Conservation (phyloP, 2,329 filamentous ascomycete species). For the Emericellopsis atlantica region DNA sequence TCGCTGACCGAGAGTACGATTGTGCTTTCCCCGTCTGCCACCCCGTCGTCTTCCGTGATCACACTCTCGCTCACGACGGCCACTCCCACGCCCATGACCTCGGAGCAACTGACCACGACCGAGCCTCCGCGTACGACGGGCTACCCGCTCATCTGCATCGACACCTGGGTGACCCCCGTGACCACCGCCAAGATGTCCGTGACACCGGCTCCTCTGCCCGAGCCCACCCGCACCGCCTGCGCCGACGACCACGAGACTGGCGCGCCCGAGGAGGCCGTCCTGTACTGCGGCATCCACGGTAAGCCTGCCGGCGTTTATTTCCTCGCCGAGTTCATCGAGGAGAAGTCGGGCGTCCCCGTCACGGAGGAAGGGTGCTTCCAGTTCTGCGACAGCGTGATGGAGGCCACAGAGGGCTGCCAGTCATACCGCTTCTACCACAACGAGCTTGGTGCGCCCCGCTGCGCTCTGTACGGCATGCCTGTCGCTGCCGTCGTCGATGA, state of each 20-base stretch:
- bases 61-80: conserved; percentile 1
- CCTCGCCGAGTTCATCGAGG: conserved; percentile 23
- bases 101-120: conserved; percentile 3
- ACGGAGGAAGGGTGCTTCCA: conserved; percentile 27
- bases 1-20: neutral
- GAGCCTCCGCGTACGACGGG: neutral
- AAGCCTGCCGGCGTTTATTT: conserved; percentile 20
- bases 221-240: conserved; percentile 17
- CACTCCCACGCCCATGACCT: neutral
- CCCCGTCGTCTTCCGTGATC: neutral
- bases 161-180: conserved; percentile 18
- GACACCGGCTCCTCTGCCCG: conserved; percentile 10
- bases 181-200: conserved; percentile 11
- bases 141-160: conserved; percentile 12
- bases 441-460: conserved; percentile 16
- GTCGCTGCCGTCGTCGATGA: conserved; percentile 15
- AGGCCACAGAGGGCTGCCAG: conserved; percentile 17
- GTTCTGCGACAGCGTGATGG: conserved; percentile 22
- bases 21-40: neutral
- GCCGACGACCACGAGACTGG: conserved; percentile 15
- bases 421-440: conserved; percentile 21
- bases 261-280: conserved; percentile 11
- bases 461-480: conserved; percentile 20
- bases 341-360: conserved; percentile 17
- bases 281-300: conserved; percentile 26